phyloP scores from a whole-genome alignment of 495 filamentous ascomycete genomes.

The Penicillium subrubescens region DNA sequence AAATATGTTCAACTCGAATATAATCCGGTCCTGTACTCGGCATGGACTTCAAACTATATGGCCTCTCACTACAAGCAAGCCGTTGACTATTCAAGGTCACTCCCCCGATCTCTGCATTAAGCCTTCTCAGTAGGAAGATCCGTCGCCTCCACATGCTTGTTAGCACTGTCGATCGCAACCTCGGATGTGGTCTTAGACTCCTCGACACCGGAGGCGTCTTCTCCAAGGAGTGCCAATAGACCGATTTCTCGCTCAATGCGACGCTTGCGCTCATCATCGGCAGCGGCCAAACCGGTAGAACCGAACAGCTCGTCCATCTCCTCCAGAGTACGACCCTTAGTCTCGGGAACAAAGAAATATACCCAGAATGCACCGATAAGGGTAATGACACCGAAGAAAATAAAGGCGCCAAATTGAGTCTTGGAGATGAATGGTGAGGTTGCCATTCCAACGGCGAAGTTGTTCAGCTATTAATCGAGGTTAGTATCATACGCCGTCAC shows the following conservation, averaged over 20 bases:
- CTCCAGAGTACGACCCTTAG: constrained; percentile 10
- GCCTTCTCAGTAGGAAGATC: constrained; percentile 1
- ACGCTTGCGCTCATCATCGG: constrained; percentile 4
- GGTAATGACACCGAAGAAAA: constrained; percentile 10
- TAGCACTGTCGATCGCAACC: neutral
- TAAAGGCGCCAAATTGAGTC: constrained; percentile 13
- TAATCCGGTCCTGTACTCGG: neutral
- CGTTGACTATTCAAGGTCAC: neutral
- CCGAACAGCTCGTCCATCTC: constrained; percentile 20
- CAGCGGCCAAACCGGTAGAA: neutral
- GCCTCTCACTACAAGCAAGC: neutral
- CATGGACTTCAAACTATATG: neutral
- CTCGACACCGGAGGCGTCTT: neutral
- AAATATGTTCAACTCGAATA: neutral
- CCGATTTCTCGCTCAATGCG: constrained; percentile 7
- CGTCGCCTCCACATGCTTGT: neutral
- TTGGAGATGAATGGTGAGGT: constrained; percentile 1
- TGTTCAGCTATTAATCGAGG: neutral
- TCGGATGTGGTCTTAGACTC: neutral
- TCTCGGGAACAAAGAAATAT: constrained; percentile 15
- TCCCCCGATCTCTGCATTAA: neutral
- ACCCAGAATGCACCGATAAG: neutral
- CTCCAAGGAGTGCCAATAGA: constrained; percentile 2
- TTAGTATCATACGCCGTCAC: neutral
- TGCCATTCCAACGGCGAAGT: constrained; percentile 9